Conservation (phyloP, 2,329 filamentous ascomycete genomes). For the Fusarium pseudoanthophilum region DNA sequence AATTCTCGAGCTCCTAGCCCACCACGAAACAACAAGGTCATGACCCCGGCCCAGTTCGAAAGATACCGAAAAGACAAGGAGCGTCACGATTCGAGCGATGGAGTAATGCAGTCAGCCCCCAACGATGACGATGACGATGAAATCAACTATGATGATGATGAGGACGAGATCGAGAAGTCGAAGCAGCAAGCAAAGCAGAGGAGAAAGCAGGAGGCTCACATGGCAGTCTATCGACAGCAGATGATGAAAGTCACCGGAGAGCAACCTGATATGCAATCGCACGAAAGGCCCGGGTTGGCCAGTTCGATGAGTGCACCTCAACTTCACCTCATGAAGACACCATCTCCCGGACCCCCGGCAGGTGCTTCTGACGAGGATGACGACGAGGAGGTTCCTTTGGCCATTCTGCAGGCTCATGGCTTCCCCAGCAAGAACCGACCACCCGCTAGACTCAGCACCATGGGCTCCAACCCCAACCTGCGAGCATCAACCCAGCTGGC, state of each 20-base stretch:
- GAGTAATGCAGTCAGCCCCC: constrained; percentile 55
- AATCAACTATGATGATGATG: constrained; percentile 75
- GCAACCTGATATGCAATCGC: constrained; percentile 48
- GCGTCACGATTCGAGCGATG: constrained; percentile 60
- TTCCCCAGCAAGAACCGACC: constrained; percentile 84
- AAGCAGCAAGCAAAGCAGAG: constrained; percentile 79
- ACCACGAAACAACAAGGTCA: constrained; percentile 77
- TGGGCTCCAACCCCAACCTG: constrained; percentile 78
- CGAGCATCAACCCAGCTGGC: constrained; percentile 61
- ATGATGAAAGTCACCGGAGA: constrained; percentile 98
- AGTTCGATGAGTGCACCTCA: constrained; percentile 72
- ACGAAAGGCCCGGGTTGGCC: constrained; percentile 65
- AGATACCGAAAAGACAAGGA: constrained; percentile 80
- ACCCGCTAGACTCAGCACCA: constrained; percentile 72
- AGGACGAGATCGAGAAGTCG: constrained; percentile 82
- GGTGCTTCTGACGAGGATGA: constrained; percentile 82
- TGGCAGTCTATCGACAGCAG: constrained; percentile 89
- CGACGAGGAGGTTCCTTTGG: constrained; percentile 88
- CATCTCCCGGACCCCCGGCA: constrained; percentile 52
- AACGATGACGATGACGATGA: constrained; percentile 72
- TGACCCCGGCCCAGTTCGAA: constrained; percentile 91
- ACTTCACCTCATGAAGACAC: constrained; percentile 55
- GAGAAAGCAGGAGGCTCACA: constrained; percentile 88
- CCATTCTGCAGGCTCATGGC: constrained; percentile 87
- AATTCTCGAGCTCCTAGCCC: constrained; percentile 51